Percentiles rank a stretch among this genome's conserved stretches.
Conservation (phyloP, 2,329 filamentous ascomycete genomes). For the Calonectria crousiana region DNA sequence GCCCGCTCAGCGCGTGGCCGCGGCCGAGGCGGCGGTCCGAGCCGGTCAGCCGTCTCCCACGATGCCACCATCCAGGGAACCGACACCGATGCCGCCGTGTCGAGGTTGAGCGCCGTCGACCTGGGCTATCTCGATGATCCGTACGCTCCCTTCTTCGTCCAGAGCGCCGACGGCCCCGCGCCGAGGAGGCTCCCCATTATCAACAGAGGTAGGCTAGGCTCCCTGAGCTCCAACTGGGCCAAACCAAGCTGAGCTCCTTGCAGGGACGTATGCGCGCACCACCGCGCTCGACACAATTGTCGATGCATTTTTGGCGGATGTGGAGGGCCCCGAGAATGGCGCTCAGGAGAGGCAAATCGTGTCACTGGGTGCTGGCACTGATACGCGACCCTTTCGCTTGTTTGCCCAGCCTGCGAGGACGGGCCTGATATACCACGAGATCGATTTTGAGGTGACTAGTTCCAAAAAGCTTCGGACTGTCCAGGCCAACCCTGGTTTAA, state of each 20-base stretch:
- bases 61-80: conserved; percentile 88
- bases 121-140: conserved; percentile 87
- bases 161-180: conserved; percentile 57
- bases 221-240: background rate
- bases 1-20: conserved; percentile 35
- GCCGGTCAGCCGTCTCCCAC: conserved; percentile 56
- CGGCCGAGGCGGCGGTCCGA: conserved; percentile 50
- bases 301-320: conserved; percentile 72
- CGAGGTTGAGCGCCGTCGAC: conserved; percentile 88
- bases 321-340: conserved; percentile 40
- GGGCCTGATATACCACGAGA: conserved; percentile 84
- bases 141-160: conserved; percentile 79
- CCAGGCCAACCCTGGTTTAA: conserved; percentile 59
- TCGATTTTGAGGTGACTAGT: conserved; percentile 88
- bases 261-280: conserved; percentile 94
- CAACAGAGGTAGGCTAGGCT: conserved; percentile 78
- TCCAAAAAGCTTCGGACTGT: conserved; percentile 71
- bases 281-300: conserved; percentile 85
- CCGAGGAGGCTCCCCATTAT: conserved; percentile 87
- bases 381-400: conserved; percentile 88
- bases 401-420: conserved; percentile 58
- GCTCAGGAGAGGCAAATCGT: conserved; percentile 77
- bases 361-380: conserved; percentile 92
- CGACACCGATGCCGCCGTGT: conserved; percentile 91
- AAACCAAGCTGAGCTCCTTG: conserved; percentile 33